Conservation (phyloP, 2,329 filamentous ascomycete genomes). For the Helminthosporium solani region DNA sequence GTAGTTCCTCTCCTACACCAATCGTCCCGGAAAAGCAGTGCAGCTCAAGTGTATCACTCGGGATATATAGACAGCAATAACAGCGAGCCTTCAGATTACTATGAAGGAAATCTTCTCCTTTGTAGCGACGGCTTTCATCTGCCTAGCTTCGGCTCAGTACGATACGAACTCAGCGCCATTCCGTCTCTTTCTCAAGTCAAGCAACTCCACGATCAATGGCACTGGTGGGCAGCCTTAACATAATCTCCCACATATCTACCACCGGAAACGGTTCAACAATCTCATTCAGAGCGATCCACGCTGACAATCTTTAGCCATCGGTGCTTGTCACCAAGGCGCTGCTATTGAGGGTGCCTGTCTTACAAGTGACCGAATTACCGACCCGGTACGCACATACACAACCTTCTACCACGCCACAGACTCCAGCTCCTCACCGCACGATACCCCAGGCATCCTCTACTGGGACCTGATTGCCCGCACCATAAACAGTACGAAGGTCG, state of each 20-base stretch:
- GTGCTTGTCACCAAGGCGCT: conserved; percentile 47
- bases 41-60: no score
- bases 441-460: conserved; percentile 16
- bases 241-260: neutral
- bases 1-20: neutral
- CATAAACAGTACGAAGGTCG: conserved; percentile 2
- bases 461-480: conserved; percentile 12
- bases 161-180: conserved; percentile 19
- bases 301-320: conserved; percentile 17
- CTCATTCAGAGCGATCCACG: neutral
- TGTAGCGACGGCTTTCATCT: neutral
- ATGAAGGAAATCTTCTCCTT: conserved; percentile 11
- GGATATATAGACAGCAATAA: no score
- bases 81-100: neutral
- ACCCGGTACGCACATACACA: conserved; percentile 15
- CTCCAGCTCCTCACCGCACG: conserved; percentile 2
- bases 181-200: conserved; percentile 23
- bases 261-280: no score
- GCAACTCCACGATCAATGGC: conserved; percentile 20
- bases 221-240: neutral
- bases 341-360: conserved; percentile 46
- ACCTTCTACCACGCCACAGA: conserved; percentile 35
- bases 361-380: conserved; percentile 4
- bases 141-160: conserved; percentile 15
- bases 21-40: neutral